Percentiles rank a stretch among this genome's conserved stretches.
Conservation (phyloP, 345 rosid genomes). For the Alliaria petiolata region DNA sequence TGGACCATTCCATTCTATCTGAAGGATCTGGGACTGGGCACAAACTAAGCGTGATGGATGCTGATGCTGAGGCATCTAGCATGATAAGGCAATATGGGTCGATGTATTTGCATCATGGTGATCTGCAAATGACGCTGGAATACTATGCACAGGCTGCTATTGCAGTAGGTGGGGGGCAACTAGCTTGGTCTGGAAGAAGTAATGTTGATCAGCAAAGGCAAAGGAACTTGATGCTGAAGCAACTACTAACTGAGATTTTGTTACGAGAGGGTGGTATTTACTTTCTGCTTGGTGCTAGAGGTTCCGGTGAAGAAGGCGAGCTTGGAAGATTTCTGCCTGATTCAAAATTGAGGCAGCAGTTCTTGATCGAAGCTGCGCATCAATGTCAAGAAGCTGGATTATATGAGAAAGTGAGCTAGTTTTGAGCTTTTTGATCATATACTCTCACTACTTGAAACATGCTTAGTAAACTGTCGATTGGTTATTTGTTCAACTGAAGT, state of each 20-base stretch:
- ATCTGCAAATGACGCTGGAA: slow-evolving; percentile 67
- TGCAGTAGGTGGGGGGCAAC: slow-evolving; percentile 75
- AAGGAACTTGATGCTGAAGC: slow-evolving; percentile 71
- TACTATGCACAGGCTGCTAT: slow-evolving; percentile 93
- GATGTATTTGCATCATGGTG: slow-evolving; percentile 56
- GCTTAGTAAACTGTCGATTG: background rate
- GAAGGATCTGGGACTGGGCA: slow-evolving; percentile 53
- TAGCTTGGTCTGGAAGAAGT: slow-evolving; percentile 74
- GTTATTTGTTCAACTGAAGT: background rate
- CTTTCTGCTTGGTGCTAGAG: slow-evolving; percentile 72
- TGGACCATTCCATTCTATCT: slow-evolving; percentile 65
- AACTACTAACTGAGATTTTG: slow-evolving; percentile 73
- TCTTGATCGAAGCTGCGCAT: slow-evolving; percentile 71
- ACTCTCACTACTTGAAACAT: background rate
- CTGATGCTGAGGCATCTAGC: slow-evolving; percentile 76
- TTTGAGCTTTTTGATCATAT: slow-evolving; percentile 1
- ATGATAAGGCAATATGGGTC: slow-evolving; percentile 79
- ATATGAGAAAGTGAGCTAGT: slow-evolving; percentile 59
- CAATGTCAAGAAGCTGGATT: slow-evolving; percentile 79
- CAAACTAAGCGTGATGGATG: slow-evolving; percentile 71
- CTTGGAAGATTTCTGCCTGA: slow-evolving; percentile 63
- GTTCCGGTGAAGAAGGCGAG: slow-evolving; percentile 85
- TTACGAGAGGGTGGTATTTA: slow-evolving; percentile 72
- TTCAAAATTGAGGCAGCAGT: slow-evolving; percentile 54
- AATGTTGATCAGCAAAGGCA: slow-evolving; percentile 77